Evolutionary conservation across 805 yeast genomes (phyloP).

Genomic region (Brettanomyces anomalus): DNA sequence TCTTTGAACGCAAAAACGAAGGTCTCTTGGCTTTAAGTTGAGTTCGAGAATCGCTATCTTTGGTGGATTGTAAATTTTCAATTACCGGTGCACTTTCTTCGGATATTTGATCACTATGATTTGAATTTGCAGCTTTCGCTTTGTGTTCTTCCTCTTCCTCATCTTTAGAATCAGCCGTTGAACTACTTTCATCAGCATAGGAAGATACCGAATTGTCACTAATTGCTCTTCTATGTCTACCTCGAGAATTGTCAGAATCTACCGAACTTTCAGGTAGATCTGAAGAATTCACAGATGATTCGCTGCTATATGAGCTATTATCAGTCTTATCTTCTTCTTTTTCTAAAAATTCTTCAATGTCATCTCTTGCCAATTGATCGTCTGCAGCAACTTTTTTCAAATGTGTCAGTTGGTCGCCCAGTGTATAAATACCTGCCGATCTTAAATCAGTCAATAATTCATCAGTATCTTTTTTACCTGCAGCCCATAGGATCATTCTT

Average conservation of each 20-base stretch:
- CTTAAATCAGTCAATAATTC: slow-evolving; percentile 15
- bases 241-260: too few relatives aligned
- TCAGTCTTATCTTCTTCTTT: slow-evolving; percentile 2
- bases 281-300: background rate
- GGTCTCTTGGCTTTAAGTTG: background rate
- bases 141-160: slow-evolving; percentile 6
- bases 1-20: background rate
- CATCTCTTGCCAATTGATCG: slow-evolving; percentile 6
- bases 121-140: background rate
- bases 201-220: background rate
- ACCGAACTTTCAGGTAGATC: too few relatives aligned
- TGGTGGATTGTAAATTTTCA: background rate
- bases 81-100: background rate
- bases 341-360: slow-evolving; percentile 6
- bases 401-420: slow-evolving; percentile 17
- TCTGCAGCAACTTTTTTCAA: slow-evolving; percentile 9
- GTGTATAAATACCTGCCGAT: slow-evolving; percentile 17
- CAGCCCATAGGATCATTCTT: slow-evolving; percentile 10
- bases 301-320: background rate
- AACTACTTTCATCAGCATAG: background rate
- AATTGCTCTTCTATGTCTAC: too few relatives aligned
- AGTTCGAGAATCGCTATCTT: background rate
- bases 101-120: background rate
- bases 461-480: slow-evolving; percentile 9
- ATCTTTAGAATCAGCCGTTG: slow-evolving; percentile 6